phyloP scores from a whole-genome alignment of 148 eudicot genomes.

The Cornus kousa region DNA sequence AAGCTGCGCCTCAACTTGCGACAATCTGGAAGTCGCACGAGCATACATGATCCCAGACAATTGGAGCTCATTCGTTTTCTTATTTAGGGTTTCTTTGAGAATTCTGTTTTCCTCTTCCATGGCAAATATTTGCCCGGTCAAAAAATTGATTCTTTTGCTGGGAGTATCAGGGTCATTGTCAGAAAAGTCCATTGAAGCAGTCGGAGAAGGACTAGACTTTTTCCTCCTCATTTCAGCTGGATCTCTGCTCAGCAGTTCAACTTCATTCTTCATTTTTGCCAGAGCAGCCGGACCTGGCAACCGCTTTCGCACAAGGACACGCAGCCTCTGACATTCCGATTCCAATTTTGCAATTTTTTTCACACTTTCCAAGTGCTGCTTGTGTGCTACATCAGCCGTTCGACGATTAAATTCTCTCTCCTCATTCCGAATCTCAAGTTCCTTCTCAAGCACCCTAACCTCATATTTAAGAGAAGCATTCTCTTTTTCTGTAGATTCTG shows the following conservation, averaged over 20 bases:
- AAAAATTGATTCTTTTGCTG: constrained; percentile 38
- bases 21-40: constrained; percentile 40
- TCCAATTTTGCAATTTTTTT: constrained; percentile 81
- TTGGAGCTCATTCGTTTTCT: constrained; percentile 51
- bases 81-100: constrained; percentile 52
- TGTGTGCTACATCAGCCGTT: constrained; percentile 64
- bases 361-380: constrained; percentile 67
- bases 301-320: constrained; percentile 71
- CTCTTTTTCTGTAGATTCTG: constrained; percentile 60
- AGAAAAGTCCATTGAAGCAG: constrained; percentile 34
- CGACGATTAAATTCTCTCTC: constrained; percentile 74
- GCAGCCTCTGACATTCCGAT: constrained; percentile 83
- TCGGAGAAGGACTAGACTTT: constrained; percentile 39
- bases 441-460: constrained; percentile 78
- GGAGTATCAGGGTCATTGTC: constrained; percentile 45
- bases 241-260: constrained; percentile 46
- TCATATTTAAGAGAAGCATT: constrained; percentile 77
- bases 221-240: constrained; percentile 42
- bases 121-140: constrained; percentile 48
- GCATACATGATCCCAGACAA: constrained; percentile 34
- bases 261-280: constrained; percentile 86
- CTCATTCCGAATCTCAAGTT: constrained; percentile 80
- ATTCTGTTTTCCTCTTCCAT: constrained; percentile 75
- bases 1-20: constrained; percentile 47
- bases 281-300: constrained; percentile 87